Base-by-base conservation (phyloP, 768 basidiomycete genomes). In the Tremella fuciformis region DNA sequence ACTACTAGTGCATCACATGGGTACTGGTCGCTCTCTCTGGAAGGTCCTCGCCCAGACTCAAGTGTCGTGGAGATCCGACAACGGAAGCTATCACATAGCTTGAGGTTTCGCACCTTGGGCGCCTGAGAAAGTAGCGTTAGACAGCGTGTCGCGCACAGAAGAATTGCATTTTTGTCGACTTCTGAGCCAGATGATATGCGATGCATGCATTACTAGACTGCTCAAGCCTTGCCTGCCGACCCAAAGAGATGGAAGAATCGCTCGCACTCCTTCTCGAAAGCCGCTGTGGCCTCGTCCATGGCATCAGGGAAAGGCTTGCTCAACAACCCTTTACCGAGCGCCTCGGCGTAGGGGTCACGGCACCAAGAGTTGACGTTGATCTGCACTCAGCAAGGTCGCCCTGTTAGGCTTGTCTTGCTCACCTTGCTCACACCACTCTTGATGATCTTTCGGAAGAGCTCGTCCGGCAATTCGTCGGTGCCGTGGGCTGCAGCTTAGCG, bases 341-440 rank as follows among this genome's bases (percentile, higher is more conserved):
- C 55, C 29, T 62, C 66, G 48, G 55, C 58, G 53, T 71, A 71
- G 25, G 74, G 74, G 53, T 76, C 74, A 21, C 74, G 62, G 50
- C 61, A 58, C 74, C 74, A 76, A n/a, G 73, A 74, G 61, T 76
- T 76, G 66, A 76, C 66, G 69, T 76, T 76, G 64, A 76, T 69
- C 74, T 75, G 55, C 15, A 19, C 25, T 13, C 15, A 37, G 0
- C n/a, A 22, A 48, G 26, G 18, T 49, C 47, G 25, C 39, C 29
- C n/a, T 16, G 44, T 38, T 16, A 47, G 53, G 41, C 46, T 41
- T n/a, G 26, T 19, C 8, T 2, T 19, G 29, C 69, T 13, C 25
- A 76, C 73, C 66, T 77, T 77, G 26, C 62, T 66, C 3, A 73
- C 75, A 48, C 77, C 77, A 38, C 59, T 63, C 46, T 67, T 59